Conservation (phyloP, 306 rosid genomes). For the Acacia crassicarpa region DNA sequence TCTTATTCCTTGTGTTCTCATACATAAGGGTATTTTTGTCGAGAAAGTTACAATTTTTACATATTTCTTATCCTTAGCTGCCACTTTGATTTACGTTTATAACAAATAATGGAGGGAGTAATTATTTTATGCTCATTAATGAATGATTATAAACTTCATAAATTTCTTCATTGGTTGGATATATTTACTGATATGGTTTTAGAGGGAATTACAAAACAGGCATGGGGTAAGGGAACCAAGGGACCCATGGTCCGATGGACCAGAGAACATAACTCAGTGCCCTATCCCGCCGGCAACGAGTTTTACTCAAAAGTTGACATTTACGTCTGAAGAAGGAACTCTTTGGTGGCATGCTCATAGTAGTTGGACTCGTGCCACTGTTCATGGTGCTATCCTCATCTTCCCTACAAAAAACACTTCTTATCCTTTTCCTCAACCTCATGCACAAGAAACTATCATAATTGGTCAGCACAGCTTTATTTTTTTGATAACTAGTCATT, state of each 20-base stretch:
- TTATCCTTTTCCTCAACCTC: constrained; percentile 40
- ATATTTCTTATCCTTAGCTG: too few relatives aligned
- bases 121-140: neutral
- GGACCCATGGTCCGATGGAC: constrained; percentile 45
- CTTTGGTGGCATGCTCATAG: constrained; percentile 72
- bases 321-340: constrained; percentile 49
- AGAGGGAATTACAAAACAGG: constrained; percentile 5
- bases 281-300: constrained; percentile 43
- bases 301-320: constrained; percentile 35
- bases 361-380: constrained; percentile 51
- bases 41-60: too few relatives aligned
- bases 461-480: constrained; percentile 17
- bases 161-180: too few relatives aligned
- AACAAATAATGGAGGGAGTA: neutral
- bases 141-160: too few relatives aligned
- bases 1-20: too few relatives aligned
- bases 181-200: neutral
- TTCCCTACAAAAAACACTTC: constrained; percentile 31
- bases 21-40: too few relatives aligned
- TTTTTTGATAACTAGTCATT: neutral
- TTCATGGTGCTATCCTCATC: constrained; percentile 48
- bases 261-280: constrained; percentile 43
- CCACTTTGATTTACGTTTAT: too few relatives aligned
- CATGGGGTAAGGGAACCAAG: constrained; percentile 41
- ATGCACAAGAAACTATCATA: constrained; percentile 35